These are phyloP conservation scores for Skeletonema menzelii DNA, from an alignment of 108 stramenopile genomes.

Conservation along the genomic window DNA sequence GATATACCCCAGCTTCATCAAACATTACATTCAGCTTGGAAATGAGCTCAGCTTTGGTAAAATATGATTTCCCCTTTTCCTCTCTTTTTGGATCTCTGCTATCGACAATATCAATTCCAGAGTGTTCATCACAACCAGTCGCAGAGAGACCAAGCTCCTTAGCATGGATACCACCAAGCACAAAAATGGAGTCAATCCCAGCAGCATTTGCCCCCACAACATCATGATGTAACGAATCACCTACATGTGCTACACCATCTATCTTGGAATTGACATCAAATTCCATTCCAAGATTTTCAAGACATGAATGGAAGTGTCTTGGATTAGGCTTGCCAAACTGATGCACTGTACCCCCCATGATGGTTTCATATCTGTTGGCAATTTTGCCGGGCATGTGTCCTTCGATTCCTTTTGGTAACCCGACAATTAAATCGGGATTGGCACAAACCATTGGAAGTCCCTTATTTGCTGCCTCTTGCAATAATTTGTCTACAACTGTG, in stretches of 20 bases:
- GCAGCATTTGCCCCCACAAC: slow-evolving; percentile 79
- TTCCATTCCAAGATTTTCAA: slow-evolving; percentile 43
- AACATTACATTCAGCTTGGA: slow-evolving; percentile 13
- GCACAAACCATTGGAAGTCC: slow-evolving; percentile 75
- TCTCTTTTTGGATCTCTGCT: neutral
- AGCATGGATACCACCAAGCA: slow-evolving; percentile 73
- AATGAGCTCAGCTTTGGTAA: slow-evolving; percentile 10
- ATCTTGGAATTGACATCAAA: neutral
- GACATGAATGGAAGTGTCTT: slow-evolving; percentile 67
- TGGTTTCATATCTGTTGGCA: slow-evolving; percentile 52
- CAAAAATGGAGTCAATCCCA: slow-evolving; percentile 65
- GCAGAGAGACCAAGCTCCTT: slow-evolving; percentile 50
- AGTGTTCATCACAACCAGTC: slow-evolving; percentile 5
- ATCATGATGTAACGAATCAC: slow-evolving; percentile 91
- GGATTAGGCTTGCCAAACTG: slow-evolving; percentile 78
- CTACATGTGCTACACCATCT: slow-evolving; percentile 69
- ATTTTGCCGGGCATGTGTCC: slow-evolving; percentile 82
- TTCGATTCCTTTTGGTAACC: slow-evolving; percentile 49
- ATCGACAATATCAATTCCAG: slow-evolving; percentile 4
- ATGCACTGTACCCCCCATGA: slow-evolving; percentile 50
- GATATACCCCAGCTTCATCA: slow-evolving; percentile 7
- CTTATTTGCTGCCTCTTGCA: slow-evolving; percentile 45
- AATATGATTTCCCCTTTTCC: neutral
- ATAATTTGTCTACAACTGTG: slow-evolving; percentile 45
- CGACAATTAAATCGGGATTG: slow-evolving; percentile 79